Percentiles rank a stretch among this genome's conserved stretches.
Conservation (phyloP, 2,329 filamentous ascomycete species). For the Pseudocercospora vitis region DNA sequence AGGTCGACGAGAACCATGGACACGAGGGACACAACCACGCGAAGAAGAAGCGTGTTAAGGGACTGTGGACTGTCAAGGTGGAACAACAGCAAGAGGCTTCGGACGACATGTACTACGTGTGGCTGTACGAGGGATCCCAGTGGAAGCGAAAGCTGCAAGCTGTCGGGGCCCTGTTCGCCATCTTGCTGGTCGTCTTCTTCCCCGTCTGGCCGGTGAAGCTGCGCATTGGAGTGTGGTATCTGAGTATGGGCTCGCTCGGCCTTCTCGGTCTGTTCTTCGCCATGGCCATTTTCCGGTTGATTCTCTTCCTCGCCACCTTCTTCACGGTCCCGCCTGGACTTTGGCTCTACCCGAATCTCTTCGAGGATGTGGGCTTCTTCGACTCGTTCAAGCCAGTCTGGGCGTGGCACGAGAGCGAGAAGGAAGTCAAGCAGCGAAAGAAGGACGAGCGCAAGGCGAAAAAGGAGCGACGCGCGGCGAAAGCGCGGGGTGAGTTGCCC, state of each 20-base stretch:
- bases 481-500: constrained; percentile 29
- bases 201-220: constrained; percentile 92
- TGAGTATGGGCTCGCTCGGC: constrained; percentile 89
- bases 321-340: constrained; percentile 80
- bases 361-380: constrained; percentile 97
- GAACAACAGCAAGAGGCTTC: constrained; percentile 90
- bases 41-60: constrained; percentile 88
- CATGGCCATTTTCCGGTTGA: constrained; percentile 96
- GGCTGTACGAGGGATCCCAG: constrained; percentile 93
- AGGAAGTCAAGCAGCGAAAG: constrained; percentile 41
- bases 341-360: constrained; percentile 98
- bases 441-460: constrained; percentile 38
- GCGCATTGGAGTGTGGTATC: constrained; percentile 92
- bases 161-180: constrained; percentile 73
- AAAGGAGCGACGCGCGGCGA: constrained; percentile 35
- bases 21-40: constrained; percentile 71
- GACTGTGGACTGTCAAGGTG: constrained; percentile 91
- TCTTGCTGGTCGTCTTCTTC: constrained; percentile 90
- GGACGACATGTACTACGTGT: constrained; percentile 91
- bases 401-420: constrained; percentile 77
- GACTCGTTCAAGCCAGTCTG: constrained; percentile 94
- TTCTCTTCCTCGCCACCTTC: constrained; percentile 90
- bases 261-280: constrained; percentile 90
- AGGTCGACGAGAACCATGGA: constrained; percentile 74
- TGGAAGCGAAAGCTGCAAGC: constrained; percentile 93